Base-by-base conservation (phyloP, 768 basidiomycete species). In the Coprinopsis sp. region DNA sequence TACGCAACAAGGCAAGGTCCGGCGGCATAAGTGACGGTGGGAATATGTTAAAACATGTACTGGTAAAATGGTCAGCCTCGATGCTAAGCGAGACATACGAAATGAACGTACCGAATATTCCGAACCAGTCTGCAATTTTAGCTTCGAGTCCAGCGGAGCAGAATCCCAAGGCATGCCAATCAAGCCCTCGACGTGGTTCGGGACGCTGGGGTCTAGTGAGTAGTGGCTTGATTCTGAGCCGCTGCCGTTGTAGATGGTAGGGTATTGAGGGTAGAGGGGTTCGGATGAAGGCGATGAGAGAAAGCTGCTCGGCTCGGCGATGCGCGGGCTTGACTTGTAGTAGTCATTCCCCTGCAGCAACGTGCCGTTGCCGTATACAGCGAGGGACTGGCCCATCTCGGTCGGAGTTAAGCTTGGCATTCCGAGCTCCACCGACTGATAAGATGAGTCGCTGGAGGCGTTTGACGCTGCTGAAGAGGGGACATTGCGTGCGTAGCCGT, bases 371-470 rank as follows among this genome's bases (percentile, higher is more conserved):
- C 48, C 30, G 36, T 36, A 42, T 29, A 49, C 41, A 27, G 48
- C 24, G 10, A 55, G 51, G 33, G 58, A 55, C 50, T 64, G 64
- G 4, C 64, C 52, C 19, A 64, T 54, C 21, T 69, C 67, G 14
- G 59, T 38, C 22, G 67, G 56, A 5, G 60, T 58, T 25, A 65
- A 59, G 46, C 60, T 63, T 11, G 40, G 40, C 54, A 68, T 60
- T 6, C 61, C 56, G 28, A 64, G 47, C 21, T 72, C 68, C 47
- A 69, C 60, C 16, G 63, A 51, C 21, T 64, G 64, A 48, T 62
- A 68, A 22, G 58, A 56, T 24, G 56, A 45, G 16, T 64, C 62
- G 22, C 59, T 57, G 29, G 61, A 57, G 8, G 61, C 58, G 19
- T 58, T 57, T 1, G 64, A 61, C 30, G 57, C 43, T 6, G 60